These are phyloP conservation scores for Solanum hybrid DNA, from an alignment of 305 asterid species.

Conservation along the genomic window DNA sequence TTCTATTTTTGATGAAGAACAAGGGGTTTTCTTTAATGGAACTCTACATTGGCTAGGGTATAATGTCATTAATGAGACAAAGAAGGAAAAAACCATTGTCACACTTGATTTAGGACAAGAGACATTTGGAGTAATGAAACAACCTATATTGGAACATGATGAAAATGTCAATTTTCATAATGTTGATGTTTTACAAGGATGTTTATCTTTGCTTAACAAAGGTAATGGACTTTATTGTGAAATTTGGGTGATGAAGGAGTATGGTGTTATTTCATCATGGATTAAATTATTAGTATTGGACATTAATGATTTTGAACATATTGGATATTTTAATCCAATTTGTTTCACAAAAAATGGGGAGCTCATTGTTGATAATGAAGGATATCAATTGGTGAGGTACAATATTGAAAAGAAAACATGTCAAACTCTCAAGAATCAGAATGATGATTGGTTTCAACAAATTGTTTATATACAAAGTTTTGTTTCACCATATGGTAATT, in stretches of 20 bases:
- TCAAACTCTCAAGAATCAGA: no score
- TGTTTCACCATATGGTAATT: no score
- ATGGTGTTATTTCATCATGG: constrained; percentile 15
- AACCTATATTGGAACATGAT: not conserved
- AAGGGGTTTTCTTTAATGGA: not conserved
- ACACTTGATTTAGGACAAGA: not conserved
- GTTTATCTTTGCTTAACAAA: not conserved
- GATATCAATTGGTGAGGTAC: not conserved
- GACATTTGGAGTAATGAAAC: not conserved
- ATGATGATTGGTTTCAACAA: no score
- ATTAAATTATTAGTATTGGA: not conserved
- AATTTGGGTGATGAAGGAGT: constrained; percentile 20
- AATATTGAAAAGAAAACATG: no score
- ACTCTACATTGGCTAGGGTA: not conserved
- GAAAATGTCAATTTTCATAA: not conserved
- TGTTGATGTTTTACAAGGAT: not conserved
- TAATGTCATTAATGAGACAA: not conserved
- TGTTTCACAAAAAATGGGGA: not conserved
- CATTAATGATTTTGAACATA: not conserved
- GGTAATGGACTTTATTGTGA: not conserved
- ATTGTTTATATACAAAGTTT: no score
- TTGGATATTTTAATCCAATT: not conserved
- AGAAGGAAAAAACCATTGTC: not conserved
- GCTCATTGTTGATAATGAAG: not conserved
- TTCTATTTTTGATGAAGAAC: not conserved